Conservation (phyloP, 805 yeast genomes). For the Wickerhamiella galacta region DNA sequence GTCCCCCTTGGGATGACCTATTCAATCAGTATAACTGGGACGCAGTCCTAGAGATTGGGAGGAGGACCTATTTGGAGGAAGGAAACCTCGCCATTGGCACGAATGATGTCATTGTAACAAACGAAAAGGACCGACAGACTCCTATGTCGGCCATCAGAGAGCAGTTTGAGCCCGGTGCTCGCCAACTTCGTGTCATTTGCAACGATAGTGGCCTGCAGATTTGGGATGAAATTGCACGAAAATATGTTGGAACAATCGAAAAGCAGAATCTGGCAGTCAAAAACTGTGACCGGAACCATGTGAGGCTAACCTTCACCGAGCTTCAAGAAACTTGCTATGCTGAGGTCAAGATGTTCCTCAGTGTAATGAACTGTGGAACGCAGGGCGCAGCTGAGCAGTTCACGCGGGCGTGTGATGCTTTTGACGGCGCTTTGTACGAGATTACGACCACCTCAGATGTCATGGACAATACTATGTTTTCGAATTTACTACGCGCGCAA, state of each 20-base stretch:
- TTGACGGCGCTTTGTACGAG: too few species aligned
- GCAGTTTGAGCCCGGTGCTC: constrained; percentile 1
- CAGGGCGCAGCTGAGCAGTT: too few species aligned
- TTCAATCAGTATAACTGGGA: constrained; percentile 6
- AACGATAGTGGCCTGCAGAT: constrained; percentile 2
- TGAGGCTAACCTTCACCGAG: not conserved
- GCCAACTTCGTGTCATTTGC: constrained; percentile 3
- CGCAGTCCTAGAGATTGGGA: constrained; percentile 2
- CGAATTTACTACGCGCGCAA: too few species aligned
- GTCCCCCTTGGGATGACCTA: not conserved
- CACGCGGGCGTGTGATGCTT: too few species aligned
- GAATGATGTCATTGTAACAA: constrained; percentile 1
- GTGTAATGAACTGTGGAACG: too few species aligned
- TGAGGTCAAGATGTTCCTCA: too few species aligned
- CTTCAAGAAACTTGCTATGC: too few species aligned
- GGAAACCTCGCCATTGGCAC: constrained; percentile 1
- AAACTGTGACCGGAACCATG: not conserved
- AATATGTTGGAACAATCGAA: constrained; percentile 1
- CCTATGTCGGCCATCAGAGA: constrained; percentile 6
- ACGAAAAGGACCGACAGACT: too few species aligned
- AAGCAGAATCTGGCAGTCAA: not conserved
- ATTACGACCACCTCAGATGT: too few species aligned
- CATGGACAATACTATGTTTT: too few species aligned
- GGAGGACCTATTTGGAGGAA: constrained; percentile 5
- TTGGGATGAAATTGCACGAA: constrained; percentile 7